Conservation (phyloP, 2,329 filamentous ascomycete genomes). For the Arthrinium phaeospermum region DNA sequence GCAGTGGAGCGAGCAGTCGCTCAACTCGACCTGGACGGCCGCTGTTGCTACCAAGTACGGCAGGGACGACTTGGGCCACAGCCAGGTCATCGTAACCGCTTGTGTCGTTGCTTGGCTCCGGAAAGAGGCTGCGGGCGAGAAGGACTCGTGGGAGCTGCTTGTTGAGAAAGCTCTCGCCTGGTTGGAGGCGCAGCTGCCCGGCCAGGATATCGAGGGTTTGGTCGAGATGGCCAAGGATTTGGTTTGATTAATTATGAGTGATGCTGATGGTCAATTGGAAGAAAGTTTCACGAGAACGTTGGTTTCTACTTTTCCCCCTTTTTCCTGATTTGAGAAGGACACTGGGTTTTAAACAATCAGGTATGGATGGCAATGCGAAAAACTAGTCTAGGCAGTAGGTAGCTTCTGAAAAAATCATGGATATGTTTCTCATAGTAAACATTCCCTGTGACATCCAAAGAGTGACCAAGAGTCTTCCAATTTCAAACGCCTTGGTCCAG, state of each 20-base stretch:
- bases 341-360: no score
- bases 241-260: neutral
- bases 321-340: no score
- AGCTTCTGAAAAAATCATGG: no score
- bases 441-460: no score
- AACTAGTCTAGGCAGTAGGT: no score
- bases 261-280: no score
- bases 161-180: conserved; percentile 63
- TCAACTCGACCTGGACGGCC: conserved; percentile 7
- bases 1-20: conserved; percentile 29
- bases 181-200: conserved; percentile 38
- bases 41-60: conserved; percentile 24
- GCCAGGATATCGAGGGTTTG: neutral
- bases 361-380: no score
- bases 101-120: conserved; percentile 57
- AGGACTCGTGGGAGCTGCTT: conserved; percentile 68
- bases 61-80: conserved; percentile 38
- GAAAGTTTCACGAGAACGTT: no score
- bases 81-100: conserved; percentile 36
- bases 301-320: no score
- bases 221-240: neutral
- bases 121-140: conserved; percentile 46
- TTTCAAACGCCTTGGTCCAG: no score
- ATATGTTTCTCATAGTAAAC: no score
- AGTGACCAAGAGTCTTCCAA: no score